phyloP scores from a whole-genome alignment of 495 filamentous ascomycete species.

The Penicillium taxi region DNA sequence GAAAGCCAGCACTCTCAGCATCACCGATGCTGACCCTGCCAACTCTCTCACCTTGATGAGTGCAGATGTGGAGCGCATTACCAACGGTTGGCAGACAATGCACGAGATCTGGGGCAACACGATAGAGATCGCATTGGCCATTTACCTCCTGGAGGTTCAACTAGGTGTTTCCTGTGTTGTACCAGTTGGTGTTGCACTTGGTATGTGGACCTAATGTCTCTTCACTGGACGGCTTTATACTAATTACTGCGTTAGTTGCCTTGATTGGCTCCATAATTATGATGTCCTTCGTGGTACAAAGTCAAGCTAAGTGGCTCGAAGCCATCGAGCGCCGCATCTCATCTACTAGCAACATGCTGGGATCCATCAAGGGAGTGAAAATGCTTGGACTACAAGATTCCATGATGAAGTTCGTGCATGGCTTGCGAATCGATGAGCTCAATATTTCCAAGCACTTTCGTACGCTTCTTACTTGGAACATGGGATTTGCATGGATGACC shows the following conservation, averaged over 20 bases:
- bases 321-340: slow-evolving; percentile 45
- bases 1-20: slow-evolving; percentile 35
- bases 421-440: slow-evolving; percentile 49
- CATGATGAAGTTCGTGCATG: slow-evolving; percentile 36
- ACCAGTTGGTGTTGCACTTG: slow-evolving; percentile 46
- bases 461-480: slow-evolving; percentile 46
- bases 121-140: slow-evolving; percentile 52
- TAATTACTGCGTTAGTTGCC: slow-evolving; percentile 18
- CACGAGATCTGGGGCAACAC: slow-evolving; percentile 55
- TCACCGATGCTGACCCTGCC: slow-evolving; percentile 40
- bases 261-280: slow-evolving; percentile 30
- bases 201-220: slow-evolving; percentile 16
- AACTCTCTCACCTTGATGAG: slow-evolving; percentile 54
- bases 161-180: slow-evolving; percentile 45
- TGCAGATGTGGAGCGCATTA: slow-evolving; percentile 52
- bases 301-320: slow-evolving; percentile 22
- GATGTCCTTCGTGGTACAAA: slow-evolving; percentile 22
- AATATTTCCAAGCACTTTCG: slow-evolving; percentile 48
- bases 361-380: slow-evolving; percentile 55
- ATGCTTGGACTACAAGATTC: slow-evolving; percentile 48
- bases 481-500: slow-evolving; percentile 47
- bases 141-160: slow-evolving; percentile 48
- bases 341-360: slow-evolving; percentile 47
- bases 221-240: no score
- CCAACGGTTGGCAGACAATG: slow-evolving; percentile 37